phyloP scores from a whole-genome alignment of 1,139 yeast genomes.

The Hansenula lynferdii region DNA sequence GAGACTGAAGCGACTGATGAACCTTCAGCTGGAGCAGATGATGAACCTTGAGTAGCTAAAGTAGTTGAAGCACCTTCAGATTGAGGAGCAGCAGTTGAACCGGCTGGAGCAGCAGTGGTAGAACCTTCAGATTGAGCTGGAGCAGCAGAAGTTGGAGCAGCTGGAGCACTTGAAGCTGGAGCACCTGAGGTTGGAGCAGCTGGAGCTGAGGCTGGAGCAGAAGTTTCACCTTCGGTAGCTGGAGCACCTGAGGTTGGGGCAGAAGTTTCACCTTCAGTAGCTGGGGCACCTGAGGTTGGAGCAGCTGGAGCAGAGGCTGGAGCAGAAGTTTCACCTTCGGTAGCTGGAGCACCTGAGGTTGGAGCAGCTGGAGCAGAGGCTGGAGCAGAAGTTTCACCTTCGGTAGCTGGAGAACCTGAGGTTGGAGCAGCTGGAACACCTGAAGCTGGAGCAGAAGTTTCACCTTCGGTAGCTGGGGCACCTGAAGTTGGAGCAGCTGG shows the following conservation, averaged over 20 bases:
- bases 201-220: conserved; percentile 6
- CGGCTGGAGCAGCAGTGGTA: neutral
- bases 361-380: conserved; percentile 3
- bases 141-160: conserved; percentile 1
- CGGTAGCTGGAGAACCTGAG: conserved; percentile 3
- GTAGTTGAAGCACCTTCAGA: conserved; percentile 1
- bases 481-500: conserved; percentile 5
- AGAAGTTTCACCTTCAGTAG: neutral
- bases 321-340: conserved; percentile 4
- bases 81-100: neutral
- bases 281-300: conserved; percentile 4
- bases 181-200: conserved; percentile 11
- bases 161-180: neutral
- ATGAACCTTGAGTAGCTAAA: neutral
- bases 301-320: conserved; percentile 7
- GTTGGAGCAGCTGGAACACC: conserved; percentile 12
- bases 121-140: neutral
- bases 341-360: conserved; percentile 5
- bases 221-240: conserved; percentile 2
- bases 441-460: conserved; percentile 6
- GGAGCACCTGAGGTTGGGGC: conserved; percentile 7
- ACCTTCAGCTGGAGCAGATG: neutral
- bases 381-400: conserved; percentile 1
- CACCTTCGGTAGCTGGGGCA: neutral
- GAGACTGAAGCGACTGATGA: conserved; percentile 16